phyloP scores from a whole-genome alignment of 495 filamentous ascomycete genomes.

The Cladorrhinum samala region DNA sequence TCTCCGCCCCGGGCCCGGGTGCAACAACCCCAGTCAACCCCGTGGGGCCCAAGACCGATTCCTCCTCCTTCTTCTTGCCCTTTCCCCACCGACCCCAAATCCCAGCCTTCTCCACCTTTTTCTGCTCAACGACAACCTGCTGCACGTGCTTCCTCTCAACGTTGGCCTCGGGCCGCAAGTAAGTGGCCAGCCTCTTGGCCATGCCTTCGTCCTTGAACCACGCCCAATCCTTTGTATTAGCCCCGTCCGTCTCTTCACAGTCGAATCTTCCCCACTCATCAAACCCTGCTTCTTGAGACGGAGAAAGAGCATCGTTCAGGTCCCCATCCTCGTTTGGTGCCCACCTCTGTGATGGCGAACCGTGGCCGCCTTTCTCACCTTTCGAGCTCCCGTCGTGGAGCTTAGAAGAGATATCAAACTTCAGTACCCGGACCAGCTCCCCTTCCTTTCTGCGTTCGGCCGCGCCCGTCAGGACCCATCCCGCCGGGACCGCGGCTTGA shows the following conservation, averaged over 20 bases:
- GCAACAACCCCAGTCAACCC: neutral
- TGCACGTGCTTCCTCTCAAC: conserved; percentile 21
- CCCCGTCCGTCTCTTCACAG: conserved; percentile 4
- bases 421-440: conserved; percentile 29
- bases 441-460: conserved; percentile 32
- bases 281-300: conserved; percentile 22
- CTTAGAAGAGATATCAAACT: conserved; percentile 13
- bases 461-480: conserved; percentile 27
- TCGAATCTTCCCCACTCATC: conserved; percentile 39
- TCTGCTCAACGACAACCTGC: conserved; percentile 21
- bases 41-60: conserved; percentile 2
- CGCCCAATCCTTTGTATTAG: conserved; percentile 7
- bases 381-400: neutral
- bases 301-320: neutral
- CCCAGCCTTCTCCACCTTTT: conserved; percentile 8
- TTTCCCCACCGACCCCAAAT: conserved; percentile 8
- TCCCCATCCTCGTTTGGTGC: conserved; percentile 10
- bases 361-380: neutral
- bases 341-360: neutral
- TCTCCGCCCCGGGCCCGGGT: conserved; percentile 2
- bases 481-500: conserved; percentile 23
- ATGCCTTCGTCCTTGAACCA: conserved; percentile 45
- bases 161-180: conserved; percentile 35
- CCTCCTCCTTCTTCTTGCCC: conserved; percentile 10
- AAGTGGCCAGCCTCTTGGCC: conserved; percentile 38